Evolutionary conservation across 2,329 filamentous ascomycete genomes (phyloP).

Genomic region (Epichloe amarillans): DNA sequence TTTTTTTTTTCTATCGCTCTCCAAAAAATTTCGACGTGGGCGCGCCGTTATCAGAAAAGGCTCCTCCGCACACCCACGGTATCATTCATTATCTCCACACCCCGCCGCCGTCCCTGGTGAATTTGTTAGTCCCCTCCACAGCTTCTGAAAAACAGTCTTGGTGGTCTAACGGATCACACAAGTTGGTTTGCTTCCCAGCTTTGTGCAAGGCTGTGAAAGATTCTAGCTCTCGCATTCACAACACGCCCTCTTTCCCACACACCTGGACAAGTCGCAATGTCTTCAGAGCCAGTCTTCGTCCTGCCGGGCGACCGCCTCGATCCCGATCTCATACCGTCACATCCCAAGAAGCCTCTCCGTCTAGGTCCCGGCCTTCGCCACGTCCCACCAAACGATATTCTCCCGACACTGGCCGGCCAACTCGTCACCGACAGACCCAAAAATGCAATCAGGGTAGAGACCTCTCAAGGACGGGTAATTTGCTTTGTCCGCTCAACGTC

Average conservation of each 20-base stretch:
- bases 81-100: no score
- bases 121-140: slow-evolving; percentile 1
- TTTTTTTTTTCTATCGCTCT: neutral
- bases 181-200: neutral
- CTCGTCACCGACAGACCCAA: slow-evolving; percentile 57
- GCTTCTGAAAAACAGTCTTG: neutral
- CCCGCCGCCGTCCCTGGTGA: no score
- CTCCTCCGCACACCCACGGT: neutral
- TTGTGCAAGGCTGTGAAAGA: neutral
- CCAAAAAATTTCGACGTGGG: slow-evolving; percentile 11
- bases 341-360: slow-evolving; percentile 57
- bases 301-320: slow-evolving; percentile 73
- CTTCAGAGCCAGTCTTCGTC: slow-evolving; percentile 47
- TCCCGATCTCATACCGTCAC: slow-evolving; percentile 49
- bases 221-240: neutral
- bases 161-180: no score
- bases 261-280: slow-evolving; percentile 29
- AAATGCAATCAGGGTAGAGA: slow-evolving; percentile 68
- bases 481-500: neutral
- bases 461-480: slow-evolving; percentile 52
- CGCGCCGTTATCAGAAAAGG: neutral
- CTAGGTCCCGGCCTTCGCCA: slow-evolving; percentile 76
- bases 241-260: neutral
- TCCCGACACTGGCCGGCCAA: slow-evolving; percentile 53
- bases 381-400: slow-evolving; percentile 61